Evolutionary conservation across 202 grass and related monocot species (phyloP), one percentile per base, ranked within the genome.

Genomic region (Schoenoplectus tabernaemontani): DNA sequence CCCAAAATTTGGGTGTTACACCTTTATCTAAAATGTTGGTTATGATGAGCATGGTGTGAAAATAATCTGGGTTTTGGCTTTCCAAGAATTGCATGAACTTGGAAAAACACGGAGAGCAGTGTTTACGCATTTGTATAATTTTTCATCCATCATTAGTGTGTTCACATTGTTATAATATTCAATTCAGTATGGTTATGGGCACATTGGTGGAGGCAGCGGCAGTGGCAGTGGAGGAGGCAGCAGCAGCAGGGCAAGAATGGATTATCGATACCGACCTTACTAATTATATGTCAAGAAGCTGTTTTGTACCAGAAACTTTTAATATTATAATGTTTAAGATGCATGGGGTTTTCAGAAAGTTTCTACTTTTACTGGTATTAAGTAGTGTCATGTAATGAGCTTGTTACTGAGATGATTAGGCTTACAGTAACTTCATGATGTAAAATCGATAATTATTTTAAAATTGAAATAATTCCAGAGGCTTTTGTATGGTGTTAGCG

Each of bases 181-280:
- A 9, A 63, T 84, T 24, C 83, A 96, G 92, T 89, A 88, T 8
- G 89, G 92, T 30, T 96, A 96, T 79, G 89, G 85, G 33, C 77
- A 84, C n/a, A n/a, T n/a, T n/a, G n/a, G n/a, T n/a, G n/a, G n/a
- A n/a, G n/a, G n/a, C n/a, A n/a, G n/a, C n/a, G n/a, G n/a, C n/a
- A n/a, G n/a, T n/a, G n/a, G n/a, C n/a, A n/a, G n/a, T 44, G 72
- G 64, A 48, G 77, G 76, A 12, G 59, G 76, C 5, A 19, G 77
- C 16, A 47, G 77, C 28, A 15, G 59, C 28, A 28, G 76, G 3
- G 16, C 48, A 66, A 90, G 89, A 88, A 64, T 81, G 24, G 89
- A 90, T 92, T 88, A 85, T 79, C 86, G 92, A 51, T 90, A 90
- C 76, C 76, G 87, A 61, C 92, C 92, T 77, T 96, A 96, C 42